Evolutionary conservation across 2,329 filamentous ascomycete genomes (phyloP), one percentile per base, ranked within the genome.

Genomic region (Penicillium sclerotiorum): DNA sequence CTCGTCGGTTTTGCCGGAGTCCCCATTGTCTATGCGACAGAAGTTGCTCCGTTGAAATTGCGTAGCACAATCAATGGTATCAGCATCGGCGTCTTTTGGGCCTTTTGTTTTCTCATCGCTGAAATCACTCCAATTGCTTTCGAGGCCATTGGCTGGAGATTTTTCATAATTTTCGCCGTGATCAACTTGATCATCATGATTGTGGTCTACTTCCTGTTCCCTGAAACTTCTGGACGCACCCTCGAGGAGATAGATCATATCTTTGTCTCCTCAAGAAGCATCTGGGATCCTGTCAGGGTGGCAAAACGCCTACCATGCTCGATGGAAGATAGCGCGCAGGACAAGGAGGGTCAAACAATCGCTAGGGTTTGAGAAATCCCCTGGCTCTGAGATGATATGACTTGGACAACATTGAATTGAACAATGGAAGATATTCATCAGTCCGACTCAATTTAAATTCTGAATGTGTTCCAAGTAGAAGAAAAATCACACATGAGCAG

Each of bases 111-210:
- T 6, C 6, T 52, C 13, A 49, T 55, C 12, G 41, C 45, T 8
- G 52, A 55, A n/a, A 38, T 52, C 37, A 52, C 52, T 5, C 52
- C 52, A 1, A 25, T 47, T 2, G 45, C 49, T 5, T 52, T 55
- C 22, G 27, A 44, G n/a, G 35, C 45, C 8, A 47, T 55, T 9
- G 36, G 41, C 9, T 55, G 45, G 48, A 48, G 40, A 2, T 49
- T 45, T 32, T 55, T 55, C 15, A 48, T 55, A 22, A 36, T 55
- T 17, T 55, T 51, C 20, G 49, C 52, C 3, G 41, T 41, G 1
- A 20, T 52, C 13, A 51, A 52, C 23, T 36, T 40, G 5, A 7
- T 37, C 15, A 51, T 51, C 13, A 11, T 36, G 21, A 45, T 49
- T 15, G 38, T 52, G 9, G 49, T 52, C 4, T 52, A 49, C 17